Evolutionary conservation across 192 early-diverging fungal genomes (phyloP), one percentile per base, ranked within the genome.

Genomic region (Cladochytrium replicatum): DNA sequence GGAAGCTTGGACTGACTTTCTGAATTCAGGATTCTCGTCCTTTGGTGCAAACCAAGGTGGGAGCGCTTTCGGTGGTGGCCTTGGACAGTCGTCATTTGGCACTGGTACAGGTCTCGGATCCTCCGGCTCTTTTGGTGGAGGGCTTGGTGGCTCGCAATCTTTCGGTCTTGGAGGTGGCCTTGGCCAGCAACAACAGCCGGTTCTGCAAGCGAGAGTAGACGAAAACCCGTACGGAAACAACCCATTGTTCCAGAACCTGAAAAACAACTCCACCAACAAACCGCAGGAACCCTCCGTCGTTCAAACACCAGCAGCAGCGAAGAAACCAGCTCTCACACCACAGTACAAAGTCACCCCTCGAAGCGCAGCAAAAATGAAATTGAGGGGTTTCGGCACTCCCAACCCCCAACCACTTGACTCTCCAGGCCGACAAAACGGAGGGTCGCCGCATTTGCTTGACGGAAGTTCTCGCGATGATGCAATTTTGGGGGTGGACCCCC

Each of bases 181-280:
- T n/a, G n/a, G n/a, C 22, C 27, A 46, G 13, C 2, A 17, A 3
- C 9, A 29, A 2, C 53, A 57, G 29, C 53, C 55, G 23, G 29
- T 54, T 13, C 56, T 93, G 22, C 66, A 77, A 7, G 90, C 91
- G 2, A 71, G 75, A 19, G 82, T 97, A 43, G 88, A 91, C 48
- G 68, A 72, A 42, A 83, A 87, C 54, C 90, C 91, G 6, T 97
- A 94, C 60, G 93, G 93, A 23, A 66, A 67, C 34, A 89, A 81
- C 43, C 81, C 88, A 26, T 67, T 96, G 26, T 89, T 96, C 54
- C 69, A 57, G 56, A 61, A n/a, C n/a, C n/a, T 57, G 42, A 47
- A 66, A 9, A 13, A 58, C 31, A 15, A 32, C 27, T 39, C 48
- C 61, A 29, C 17, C 21, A n/a, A n/a, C n/a, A n/a, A n/a, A n/a